Base-by-base conservation (phyloP, 148 eudicot species). In the Fallopia convolvulus region DNA sequence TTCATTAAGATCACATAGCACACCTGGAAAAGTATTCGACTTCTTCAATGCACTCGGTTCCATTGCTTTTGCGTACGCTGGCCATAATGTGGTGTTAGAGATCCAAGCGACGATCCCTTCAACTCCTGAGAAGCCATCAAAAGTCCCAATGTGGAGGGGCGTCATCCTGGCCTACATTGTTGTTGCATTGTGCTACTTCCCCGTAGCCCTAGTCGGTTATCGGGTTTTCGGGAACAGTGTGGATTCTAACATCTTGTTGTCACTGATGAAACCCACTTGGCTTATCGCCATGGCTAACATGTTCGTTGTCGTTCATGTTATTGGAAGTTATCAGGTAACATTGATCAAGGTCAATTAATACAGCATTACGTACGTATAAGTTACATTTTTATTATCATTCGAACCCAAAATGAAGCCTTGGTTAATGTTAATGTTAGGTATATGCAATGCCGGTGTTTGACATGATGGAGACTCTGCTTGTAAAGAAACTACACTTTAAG, bases 361-460 rank as follows among this genome's bases (percentile, higher is more conserved):
- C n/a, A n/a, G 3, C 2, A 33, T 0, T 42, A 42, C 46, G 46
- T 42, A 47, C 11, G 13, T 47, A 47, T 47, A 47, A 26, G 30
- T 26, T 26, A 4, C 39, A 36, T 36, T 36, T 36, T 36, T 36
- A 36, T 36, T 36, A 3, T 2, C 39, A 36, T 36, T 36, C 2
- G 39, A 36, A 36, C 39, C 39, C 39, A 36, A 36, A 36, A 2
- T 36, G 2, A 36, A 36, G 3, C 3, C 3, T 36, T 36, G 3
- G 4, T 36, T 36, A 36, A 2, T 36, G 3, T 2, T 36, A 36
- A 20, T 56, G n/a, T 58, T 63, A 71, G 74, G 74, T 71, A 1
- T 71, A 71, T 36, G 74, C 74, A 18, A 71, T 71, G 74, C 49
- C 74, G 5, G 74, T 71, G 20, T 71, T 71, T 18, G 74, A 44